Base-by-base conservation (phyloP, 805 yeast species). In the Yarrowia hollandica region DNA sequence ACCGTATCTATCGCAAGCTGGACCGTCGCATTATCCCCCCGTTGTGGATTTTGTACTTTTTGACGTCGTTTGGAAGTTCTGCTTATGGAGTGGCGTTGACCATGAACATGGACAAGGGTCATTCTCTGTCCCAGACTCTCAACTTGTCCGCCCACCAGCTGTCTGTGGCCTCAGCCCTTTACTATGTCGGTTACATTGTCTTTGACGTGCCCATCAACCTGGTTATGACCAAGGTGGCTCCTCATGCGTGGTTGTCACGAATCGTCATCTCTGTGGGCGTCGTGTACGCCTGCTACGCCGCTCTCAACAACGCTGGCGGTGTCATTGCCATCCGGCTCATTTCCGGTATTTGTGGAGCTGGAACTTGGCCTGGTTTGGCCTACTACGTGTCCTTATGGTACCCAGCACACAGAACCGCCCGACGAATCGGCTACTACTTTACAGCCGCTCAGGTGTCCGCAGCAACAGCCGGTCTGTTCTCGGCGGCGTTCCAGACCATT, bases 391-490 rank as follows among this genome's bases (percentile, higher is more conserved):
- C 91, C 0, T 74, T 88, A 65, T 89, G 95, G 92, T 89, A 89
- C 67, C 96, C 96, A 1, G 80, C 84, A 56, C 83, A 86, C 46
- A 76, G 94, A 61, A 80, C 83, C 64, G 87, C 95, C 2, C 79
- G 81, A 63, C 77, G 96, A 68, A 86, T 89, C 63, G 96, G 96
- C 1, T 89, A 86, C 73, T 89, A 89, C 71, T 89, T 85, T 71
- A 89, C 96, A 1, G 96, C 96, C 18, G 95, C 96, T 1, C 96
- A 89, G 72, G 70, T 89, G n/a, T 83, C 91, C 42, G 91, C 96
- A 0, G 83, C 96, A n/a, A 92, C 83, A 8, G 90, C 91, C 8
- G 96, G 96, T 37, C 78, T 89, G 59, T 89, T 89, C 12, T 81
- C 87, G 59, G 96, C 96, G 2, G 96, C 95, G 0, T 87, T 89